Percentiles rank a stretch among this genome's conserved stretches.
These are phyloP conservation scores for Paramecium pentaurelia DNA, from an alignment of 73 alveolate species.

Conservation along the genomic window DNA sequence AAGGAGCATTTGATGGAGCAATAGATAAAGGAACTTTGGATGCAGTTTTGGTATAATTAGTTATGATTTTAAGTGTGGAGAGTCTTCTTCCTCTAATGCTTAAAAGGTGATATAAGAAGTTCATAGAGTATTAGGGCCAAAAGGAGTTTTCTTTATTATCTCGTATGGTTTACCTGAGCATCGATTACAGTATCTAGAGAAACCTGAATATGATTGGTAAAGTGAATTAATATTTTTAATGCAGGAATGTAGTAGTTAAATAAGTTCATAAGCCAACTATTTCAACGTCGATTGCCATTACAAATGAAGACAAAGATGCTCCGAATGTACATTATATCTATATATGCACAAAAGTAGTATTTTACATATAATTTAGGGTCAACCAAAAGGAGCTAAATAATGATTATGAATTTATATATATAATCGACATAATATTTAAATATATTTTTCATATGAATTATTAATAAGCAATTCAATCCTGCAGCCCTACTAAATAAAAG, in stretches of 20 bases:
- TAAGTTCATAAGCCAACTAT: constrained; percentile 91
- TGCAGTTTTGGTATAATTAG: constrained; percentile 68
- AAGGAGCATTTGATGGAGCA: constrained; percentile 89
- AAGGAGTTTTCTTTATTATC: constrained; percentile 92
- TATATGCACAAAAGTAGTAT: constrained; percentile 70
- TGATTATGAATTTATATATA: neutral
- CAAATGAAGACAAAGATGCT: constrained; percentile 91
- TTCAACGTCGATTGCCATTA: constrained; percentile 82
- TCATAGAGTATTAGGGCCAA: constrained; percentile 89
- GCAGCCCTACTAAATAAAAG: neutral
- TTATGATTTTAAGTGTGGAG: constrained; percentile 80
- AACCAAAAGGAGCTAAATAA: neutral
- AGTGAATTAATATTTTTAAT: neutral
- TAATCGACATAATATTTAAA: neutral
- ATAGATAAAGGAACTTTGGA: constrained; percentile 96
- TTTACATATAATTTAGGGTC: neutral
- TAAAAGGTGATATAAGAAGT: constrained; percentile 88
- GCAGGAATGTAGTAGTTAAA: constrained; percentile 74
- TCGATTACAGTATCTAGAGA: constrained; percentile 82
- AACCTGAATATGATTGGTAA: constrained; percentile 79
- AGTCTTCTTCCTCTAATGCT: constrained; percentile 90
- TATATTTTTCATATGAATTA: neutral
- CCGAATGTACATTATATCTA: constrained; percentile 94
- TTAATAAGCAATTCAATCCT: neutral
- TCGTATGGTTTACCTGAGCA: constrained; percentile 93